These are phyloP conservation scores for Leavenworthia alabamica DNA, from an alignment of 345 rosid species.

Conservation along the genomic window DNA sequence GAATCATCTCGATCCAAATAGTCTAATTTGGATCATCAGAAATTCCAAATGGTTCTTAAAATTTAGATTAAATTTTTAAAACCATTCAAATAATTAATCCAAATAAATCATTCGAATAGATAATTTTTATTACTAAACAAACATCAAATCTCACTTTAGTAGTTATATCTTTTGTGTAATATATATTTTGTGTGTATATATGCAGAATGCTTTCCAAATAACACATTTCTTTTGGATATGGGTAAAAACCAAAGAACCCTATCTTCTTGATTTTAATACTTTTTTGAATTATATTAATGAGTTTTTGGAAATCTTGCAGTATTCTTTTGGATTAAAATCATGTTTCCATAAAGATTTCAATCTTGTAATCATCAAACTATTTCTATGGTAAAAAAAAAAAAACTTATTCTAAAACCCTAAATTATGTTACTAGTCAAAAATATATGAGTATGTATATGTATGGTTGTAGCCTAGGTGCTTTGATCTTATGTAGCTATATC, in stretches of 20 bases:
- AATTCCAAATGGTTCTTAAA: too few species aligned
- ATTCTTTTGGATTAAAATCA: constrained; percentile 60
- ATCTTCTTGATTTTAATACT: background rate
- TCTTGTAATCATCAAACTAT: constrained; percentile 45
- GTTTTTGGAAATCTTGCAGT: constrained; percentile 38
- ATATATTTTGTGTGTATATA: background rate
- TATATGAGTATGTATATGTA: background rate
- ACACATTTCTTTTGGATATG: constrained; percentile 91
- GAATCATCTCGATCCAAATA: too few species aligned
- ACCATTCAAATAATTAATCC: too few species aligned
- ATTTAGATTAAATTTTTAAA: too few species aligned
- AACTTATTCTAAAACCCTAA: background rate
- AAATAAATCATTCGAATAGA: too few species aligned
- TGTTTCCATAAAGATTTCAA: constrained; percentile 65
- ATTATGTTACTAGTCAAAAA: background rate
- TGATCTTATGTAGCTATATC: constrained; percentile 75
- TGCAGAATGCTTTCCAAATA: constrained; percentile 95
- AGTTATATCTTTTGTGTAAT: background rate
- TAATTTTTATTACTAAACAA: too few species aligned
- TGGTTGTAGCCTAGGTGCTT: constrained; percentile 57
- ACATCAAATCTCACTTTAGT: too few species aligned
- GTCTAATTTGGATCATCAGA: too few species aligned
- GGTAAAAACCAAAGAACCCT: constrained; percentile 38
- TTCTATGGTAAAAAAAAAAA: constrained; percentile 57
- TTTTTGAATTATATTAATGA: background rate